These are phyloP conservation scores for Acer negundo DNA, from an alignment of 345 rosid species.

Conservation along the genomic window DNA sequence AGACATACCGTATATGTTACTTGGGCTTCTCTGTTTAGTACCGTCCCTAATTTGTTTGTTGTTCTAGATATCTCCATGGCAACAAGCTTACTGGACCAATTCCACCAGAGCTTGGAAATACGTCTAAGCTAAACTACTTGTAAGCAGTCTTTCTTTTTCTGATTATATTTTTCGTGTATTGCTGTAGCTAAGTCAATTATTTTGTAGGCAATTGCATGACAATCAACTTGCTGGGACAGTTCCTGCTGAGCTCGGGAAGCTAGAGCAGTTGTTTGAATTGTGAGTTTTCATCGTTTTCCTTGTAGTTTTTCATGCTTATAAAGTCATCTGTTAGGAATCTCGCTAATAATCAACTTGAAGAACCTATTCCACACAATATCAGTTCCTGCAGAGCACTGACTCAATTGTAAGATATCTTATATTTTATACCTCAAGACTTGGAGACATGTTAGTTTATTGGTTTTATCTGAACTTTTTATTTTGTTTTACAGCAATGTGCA, in stretches of 20 bases:
- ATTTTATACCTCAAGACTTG: background rate
- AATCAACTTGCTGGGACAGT: conserved; percentile 70
- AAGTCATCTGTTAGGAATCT: conserved; percentile 57
- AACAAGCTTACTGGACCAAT: conserved; percentile 82
- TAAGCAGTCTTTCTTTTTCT: conserved; percentile 29
- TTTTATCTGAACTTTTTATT: background rate
- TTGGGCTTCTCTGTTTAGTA: background rate
- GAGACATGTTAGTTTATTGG: background rate
- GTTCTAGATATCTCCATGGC: conserved; percentile 81
- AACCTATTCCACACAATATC: conserved; percentile 78
- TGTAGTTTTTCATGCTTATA: background rate
- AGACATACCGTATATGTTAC: background rate
- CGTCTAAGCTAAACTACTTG: conserved; percentile 95
- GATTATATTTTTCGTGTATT: background rate
- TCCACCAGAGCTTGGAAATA: conserved; percentile 97
- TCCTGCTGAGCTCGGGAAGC: conserved; percentile 92
- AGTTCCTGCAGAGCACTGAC: conserved; percentile 88
- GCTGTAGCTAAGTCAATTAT: background rate
- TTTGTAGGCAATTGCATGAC: conserved; percentile 74
- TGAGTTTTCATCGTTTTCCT: conserved; percentile 29
- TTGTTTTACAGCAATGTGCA: conserved; percentile 65
- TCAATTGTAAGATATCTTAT: conserved; percentile 60
- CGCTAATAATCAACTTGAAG: conserved; percentile 76
- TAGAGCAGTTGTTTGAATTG: conserved; percentile 92
- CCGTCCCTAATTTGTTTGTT: background rate